These are phyloP conservation scores for Amanita subjunquillea DNA, from an alignment of 768 basidiomycete genomes.

Conservation along the genomic window DNA sequence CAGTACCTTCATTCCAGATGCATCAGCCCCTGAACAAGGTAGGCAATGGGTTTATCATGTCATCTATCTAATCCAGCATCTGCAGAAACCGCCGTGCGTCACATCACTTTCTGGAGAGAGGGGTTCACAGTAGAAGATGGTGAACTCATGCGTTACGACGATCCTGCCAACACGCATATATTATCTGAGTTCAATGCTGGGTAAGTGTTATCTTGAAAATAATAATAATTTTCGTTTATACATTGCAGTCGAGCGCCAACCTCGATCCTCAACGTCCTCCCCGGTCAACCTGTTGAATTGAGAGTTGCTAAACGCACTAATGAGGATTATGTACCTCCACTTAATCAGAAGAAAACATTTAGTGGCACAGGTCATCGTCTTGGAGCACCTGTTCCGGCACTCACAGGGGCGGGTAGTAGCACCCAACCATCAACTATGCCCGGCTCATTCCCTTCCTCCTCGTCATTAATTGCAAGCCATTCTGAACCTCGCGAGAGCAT, in stretches of 20 bases:
- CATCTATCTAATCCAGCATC: constrained; percentile 7
- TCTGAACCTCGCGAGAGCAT: constrained; percentile 24
- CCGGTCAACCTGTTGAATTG: constrained; percentile 79
- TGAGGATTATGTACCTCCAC: constrained; percentile 58
- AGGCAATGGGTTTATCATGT: neutral
- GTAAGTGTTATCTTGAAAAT: constrained; percentile 30
- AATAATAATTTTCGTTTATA: too few relatives aligned
- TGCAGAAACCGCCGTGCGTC: constrained; percentile 54
- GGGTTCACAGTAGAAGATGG: constrained; percentile 92
- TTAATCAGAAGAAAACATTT: constrained; percentile 44
- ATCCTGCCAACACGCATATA: constrained; percentile 59
- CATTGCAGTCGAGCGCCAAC: constrained; percentile 63
- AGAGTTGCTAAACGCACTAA: constrained; percentile 57
- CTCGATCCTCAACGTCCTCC: constrained; percentile 57
- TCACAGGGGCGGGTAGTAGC: constrained; percentile 7
- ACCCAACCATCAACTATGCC: constrained; percentile 31
- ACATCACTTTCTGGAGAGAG: constrained; percentile 86
- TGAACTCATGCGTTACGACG: constrained; percentile 73
- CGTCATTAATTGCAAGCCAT: constrained; percentile 12
- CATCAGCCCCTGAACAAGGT: constrained; percentile 20
- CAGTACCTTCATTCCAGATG: constrained; percentile 67
- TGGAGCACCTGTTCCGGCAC: constrained; percentile 61
- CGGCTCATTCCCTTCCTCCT: constrained; percentile 42
- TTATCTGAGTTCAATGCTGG: constrained; percentile 74
- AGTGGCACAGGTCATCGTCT: constrained; percentile 71